These are phyloP conservation scores for Arabis alpina DNA, from an alignment of 345 rosid species.

Conservation along the genomic window DNA sequence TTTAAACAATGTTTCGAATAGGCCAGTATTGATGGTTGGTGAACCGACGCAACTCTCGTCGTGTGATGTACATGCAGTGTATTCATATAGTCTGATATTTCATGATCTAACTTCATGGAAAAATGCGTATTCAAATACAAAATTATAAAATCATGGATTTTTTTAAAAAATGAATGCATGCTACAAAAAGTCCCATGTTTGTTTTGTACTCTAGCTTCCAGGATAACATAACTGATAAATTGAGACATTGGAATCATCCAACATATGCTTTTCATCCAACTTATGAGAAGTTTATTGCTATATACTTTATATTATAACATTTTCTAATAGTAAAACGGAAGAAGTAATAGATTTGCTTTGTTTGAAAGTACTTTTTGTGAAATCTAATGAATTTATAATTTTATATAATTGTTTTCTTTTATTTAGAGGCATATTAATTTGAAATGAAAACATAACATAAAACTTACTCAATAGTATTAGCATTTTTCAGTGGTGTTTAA, in stretches of 20 bases:
- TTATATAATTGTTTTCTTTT: too few species aligned
- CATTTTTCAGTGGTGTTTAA: too few species aligned
- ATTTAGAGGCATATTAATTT: too few species aligned
- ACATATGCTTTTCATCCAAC: slow-evolving; percentile 13
- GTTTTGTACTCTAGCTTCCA: background rate
- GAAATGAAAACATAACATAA: too few species aligned
- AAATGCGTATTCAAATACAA: background rate
- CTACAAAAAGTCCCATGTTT: slow-evolving; percentile 5
- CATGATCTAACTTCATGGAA: background rate
- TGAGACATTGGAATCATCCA: background rate
- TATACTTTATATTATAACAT: background rate
- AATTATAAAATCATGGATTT: background rate
- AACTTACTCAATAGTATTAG: too few species aligned
- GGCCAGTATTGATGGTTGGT: slow-evolving; percentile 9
- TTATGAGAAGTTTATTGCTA: background rate
- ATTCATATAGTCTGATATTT: background rate
- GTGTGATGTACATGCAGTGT: slow-evolving; percentile 21
- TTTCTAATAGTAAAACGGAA: too few species aligned
- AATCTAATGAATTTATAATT: too few species aligned
- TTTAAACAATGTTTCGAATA: too few species aligned
- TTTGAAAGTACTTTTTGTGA: too few species aligned
- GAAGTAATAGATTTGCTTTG: too few species aligned
- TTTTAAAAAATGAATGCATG: background rate
- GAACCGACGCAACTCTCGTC: slow-evolving; percentile 30
- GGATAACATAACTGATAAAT: background rate